A percentile compares a stretch with the other conserved stretches of the same genome.
These are phyloP conservation scores for Pseudogymnoascus sp. DNA, from an alignment of 2,329 filamentous ascomycete species.

Conservation along the genomic window DNA sequence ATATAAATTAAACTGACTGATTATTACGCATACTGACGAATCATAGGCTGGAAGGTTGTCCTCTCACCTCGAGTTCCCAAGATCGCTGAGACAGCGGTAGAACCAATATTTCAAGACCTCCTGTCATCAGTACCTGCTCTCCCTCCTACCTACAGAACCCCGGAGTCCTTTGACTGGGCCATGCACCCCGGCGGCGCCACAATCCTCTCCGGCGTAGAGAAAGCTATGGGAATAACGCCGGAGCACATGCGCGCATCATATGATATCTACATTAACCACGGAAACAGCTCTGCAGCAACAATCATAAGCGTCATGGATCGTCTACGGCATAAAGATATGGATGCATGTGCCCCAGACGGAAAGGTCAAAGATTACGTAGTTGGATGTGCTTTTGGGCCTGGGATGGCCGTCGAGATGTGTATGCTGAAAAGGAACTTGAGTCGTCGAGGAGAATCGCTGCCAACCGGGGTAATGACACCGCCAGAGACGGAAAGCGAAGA, in stretches of 20 bases:
- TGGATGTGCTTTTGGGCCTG: conserved; percentile 62
- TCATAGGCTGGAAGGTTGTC: conserved; percentile 56
- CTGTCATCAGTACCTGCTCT: conserved; percentile 40
- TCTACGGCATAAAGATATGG: conserved; percentile 53
- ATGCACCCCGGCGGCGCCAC: conserved; percentile 63
- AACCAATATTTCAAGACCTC: conserved; percentile 47
- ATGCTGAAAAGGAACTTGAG: conserved; percentile 42
- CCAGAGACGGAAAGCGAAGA: conserved; percentile 26
- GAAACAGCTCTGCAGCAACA: conserved; percentile 62
- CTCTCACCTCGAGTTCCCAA: conserved; percentile 54
- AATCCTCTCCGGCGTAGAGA: conserved; percentile 56
- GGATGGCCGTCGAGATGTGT: conserved; percentile 61
- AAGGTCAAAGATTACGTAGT: conserved; percentile 51
- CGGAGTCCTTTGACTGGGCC: conserved; percentile 63
- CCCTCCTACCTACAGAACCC: conserved; percentile 36
- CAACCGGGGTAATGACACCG: conserved; percentile 24
- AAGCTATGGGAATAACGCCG: conserved; percentile 46
- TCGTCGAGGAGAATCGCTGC: conserved; percentile 20
- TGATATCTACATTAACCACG: conserved; percentile 58
- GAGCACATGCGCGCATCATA: conserved; percentile 64
- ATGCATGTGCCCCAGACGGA: conserved; percentile 43
- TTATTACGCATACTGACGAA: not conserved
- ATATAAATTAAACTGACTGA: not conserved
- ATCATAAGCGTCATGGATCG: conserved; percentile 60
- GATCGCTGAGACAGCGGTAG: conserved; percentile 43